These are phyloP conservation scores for Saururus chinensis DNA, from an alignment of 164 flowering plant species.

Conservation along the genomic window DNA sequence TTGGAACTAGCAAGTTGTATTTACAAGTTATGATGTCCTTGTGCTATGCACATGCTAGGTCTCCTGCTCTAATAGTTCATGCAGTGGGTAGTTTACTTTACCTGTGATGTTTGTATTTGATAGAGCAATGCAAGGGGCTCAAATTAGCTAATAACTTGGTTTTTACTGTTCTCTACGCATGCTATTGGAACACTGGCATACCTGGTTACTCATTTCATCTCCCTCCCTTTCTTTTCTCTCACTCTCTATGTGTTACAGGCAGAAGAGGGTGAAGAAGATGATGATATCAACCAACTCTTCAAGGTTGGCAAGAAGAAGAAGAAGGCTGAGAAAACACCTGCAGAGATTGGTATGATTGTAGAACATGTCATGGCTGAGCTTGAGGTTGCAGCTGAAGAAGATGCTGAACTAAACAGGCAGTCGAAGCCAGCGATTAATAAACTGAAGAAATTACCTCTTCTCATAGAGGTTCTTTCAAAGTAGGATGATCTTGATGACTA, in stretches of 20 bases:
- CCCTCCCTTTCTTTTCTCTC: neutral
- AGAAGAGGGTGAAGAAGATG: conserved; percentile 81
- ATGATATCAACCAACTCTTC: conserved; percentile 64
- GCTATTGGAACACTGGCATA: neutral
- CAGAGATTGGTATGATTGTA: conserved; percentile 75
- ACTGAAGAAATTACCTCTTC: conserved; percentile 86
- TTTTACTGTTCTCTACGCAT: too few species aligned
- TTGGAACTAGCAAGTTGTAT: too few species aligned
- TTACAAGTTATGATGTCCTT: too few species aligned
- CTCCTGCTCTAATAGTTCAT: neutral
- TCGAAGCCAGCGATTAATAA: conserved; percentile 87
- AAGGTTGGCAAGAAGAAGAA: conserved; percentile 82
- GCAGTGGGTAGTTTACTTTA: neutral
- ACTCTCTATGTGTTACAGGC: conserved; percentile 43
- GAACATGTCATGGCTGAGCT: conserved; percentile 95
- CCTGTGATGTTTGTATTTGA: neutral
- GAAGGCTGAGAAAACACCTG: conserved; percentile 80
- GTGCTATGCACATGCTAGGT: too few species aligned
- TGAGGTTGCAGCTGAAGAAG: conserved; percentile 93
- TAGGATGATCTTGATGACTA: conserved; percentile 13
- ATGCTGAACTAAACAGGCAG: conserved; percentile 74
- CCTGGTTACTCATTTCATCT: neutral
- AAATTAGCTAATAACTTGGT: neutral
- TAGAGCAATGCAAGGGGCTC: neutral
- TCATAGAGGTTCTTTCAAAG: conserved; percentile 90